These are phyloP conservation scores for Arabidopsis arenosa DNA, from an alignment of 345 rosid genomes.

Conservation along the genomic window DNA sequence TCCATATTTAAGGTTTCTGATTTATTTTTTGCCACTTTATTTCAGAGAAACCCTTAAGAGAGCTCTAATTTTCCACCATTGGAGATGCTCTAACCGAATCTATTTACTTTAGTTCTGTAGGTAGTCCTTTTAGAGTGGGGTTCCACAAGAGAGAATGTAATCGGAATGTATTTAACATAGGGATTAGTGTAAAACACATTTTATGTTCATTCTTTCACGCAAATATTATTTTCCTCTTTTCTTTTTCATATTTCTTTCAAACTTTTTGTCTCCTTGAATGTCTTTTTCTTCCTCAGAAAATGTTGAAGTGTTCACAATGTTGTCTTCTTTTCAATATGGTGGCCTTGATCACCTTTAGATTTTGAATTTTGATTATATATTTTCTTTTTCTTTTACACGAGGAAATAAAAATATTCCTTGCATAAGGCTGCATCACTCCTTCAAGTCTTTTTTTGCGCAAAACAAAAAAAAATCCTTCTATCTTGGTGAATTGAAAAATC, in stretches of 20 bases:
- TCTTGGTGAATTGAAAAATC: not conserved
- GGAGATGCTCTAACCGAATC: not conserved
- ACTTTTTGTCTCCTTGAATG: slow-evolving; percentile 47
- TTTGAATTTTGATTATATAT: slow-evolving; percentile 30
- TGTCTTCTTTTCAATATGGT: slow-evolving; percentile 15
- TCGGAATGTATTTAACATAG: slow-evolving; percentile 37
- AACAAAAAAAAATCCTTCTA: not conserved
- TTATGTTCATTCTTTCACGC: slow-evolving; percentile 33
- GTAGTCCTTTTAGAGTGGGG: slow-evolving; percentile 20
- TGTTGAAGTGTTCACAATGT: slow-evolving; percentile 35
- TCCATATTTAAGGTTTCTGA: too few species aligned
- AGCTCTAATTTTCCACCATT: too few species aligned
- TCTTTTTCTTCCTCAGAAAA: slow-evolving; percentile 35
- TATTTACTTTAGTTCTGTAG: slow-evolving; percentile 19
- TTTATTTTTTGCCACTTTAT: too few species aligned
- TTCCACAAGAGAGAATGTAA: slow-evolving; percentile 28
- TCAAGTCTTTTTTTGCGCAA: too few species aligned
- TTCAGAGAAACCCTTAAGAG: too few species aligned
- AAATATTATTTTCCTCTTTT: slow-evolving; percentile 2
- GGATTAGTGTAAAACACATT: slow-evolving; percentile 46
- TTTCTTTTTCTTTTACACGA: slow-evolving; percentile 25
- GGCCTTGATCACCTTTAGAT: slow-evolving; percentile 22
- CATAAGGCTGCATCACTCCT: not conserved
- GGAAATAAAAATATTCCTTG: slow-evolving; percentile 33
- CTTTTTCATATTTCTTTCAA: slow-evolving; percentile 30